phyloP scores from a whole-genome alignment of 345 rosid genomes.

The Syzygium grande region DNA sequence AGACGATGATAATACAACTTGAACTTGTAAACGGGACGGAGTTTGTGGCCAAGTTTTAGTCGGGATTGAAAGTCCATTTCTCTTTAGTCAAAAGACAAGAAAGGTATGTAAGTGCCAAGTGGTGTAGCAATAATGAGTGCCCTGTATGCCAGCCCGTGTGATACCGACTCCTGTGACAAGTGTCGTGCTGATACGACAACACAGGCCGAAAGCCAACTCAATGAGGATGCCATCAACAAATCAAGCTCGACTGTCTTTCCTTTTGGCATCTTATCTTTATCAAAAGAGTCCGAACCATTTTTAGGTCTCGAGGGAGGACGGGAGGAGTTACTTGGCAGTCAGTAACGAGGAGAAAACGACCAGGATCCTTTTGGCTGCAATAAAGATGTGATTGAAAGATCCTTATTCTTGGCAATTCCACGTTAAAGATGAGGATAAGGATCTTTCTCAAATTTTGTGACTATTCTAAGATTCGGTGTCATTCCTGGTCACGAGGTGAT shows the following conservation, averaged over 20 bases:
- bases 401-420: neutral
- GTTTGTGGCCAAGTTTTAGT: neutral
- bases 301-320: neutral
- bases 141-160: neutral
- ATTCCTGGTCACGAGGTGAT: neutral
- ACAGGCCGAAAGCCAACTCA: neutral
- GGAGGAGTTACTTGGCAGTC: neutral
- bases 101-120: neutral
- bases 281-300: neutral
- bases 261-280: neutral
- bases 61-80: neutral
- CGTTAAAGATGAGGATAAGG: neutral
- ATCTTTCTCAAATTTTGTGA: neutral
- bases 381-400: neutral
- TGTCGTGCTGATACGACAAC: neutral
- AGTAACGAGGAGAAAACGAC: too few species aligned
- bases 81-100: neutral
- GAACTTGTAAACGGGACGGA: neutral
- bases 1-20: neutral
- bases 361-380: neutral
- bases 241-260: neutral
- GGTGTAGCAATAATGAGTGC: neutral
- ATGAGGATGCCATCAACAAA: neutral
- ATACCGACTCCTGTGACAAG: neutral
- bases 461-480: neutral